These are phyloP conservation scores for Lycium barbarum DNA, from an alignment of 257 asterid genomes.

Conservation along the genomic window DNA sequence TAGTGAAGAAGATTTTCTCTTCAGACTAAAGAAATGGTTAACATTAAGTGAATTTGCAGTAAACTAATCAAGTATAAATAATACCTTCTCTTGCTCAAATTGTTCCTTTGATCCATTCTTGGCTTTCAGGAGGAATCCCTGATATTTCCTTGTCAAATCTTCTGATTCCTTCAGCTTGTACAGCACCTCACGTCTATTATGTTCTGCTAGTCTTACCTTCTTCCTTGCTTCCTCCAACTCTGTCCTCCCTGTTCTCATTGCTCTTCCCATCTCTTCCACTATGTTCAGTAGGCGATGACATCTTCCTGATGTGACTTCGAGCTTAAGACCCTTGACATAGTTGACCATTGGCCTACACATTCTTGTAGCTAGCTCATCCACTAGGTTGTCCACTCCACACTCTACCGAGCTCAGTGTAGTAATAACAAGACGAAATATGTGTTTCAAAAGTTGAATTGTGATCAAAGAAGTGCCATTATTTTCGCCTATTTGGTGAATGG, in stretches of 20 bases:
- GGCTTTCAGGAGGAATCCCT: slow-evolving; percentile 41
- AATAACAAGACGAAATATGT: slow-evolving; percentile 52
- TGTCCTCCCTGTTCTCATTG: slow-evolving; percentile 51
- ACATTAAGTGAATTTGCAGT: background rate
- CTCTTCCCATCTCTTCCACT: slow-evolving; percentile 66
- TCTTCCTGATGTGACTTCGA: slow-evolving; percentile 61
- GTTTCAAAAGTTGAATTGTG: slow-evolving; percentile 58
- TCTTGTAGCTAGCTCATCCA: slow-evolving; percentile 54
- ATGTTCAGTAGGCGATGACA: slow-evolving; percentile 55
- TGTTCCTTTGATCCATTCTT: slow-evolving; percentile 36
- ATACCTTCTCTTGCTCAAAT: slow-evolving; percentile 50
- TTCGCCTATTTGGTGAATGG: slow-evolving; percentile 49
- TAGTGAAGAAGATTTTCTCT: background rate
- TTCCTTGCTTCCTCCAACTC: slow-evolving; percentile 73
- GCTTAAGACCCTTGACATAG: slow-evolving; percentile 63
- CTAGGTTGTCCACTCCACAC: slow-evolving; percentile 66
- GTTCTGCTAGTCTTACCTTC: slow-evolving; percentile 53
- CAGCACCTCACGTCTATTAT: slow-evolving; percentile 52
- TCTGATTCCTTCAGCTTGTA: slow-evolving; percentile 55
- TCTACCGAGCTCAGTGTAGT: slow-evolving; percentile 69
- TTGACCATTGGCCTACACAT: slow-evolving; percentile 81
- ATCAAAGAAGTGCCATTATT: slow-evolving; percentile 43
- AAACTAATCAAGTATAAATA: slow-evolving; percentile 26
- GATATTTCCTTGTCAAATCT: slow-evolving; percentile 48
- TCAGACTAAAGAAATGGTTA: background rate